Evolutionary conservation across 352 stramenopile species (phyloP).

Genomic region (Phytophthora crassamura): DNA sequence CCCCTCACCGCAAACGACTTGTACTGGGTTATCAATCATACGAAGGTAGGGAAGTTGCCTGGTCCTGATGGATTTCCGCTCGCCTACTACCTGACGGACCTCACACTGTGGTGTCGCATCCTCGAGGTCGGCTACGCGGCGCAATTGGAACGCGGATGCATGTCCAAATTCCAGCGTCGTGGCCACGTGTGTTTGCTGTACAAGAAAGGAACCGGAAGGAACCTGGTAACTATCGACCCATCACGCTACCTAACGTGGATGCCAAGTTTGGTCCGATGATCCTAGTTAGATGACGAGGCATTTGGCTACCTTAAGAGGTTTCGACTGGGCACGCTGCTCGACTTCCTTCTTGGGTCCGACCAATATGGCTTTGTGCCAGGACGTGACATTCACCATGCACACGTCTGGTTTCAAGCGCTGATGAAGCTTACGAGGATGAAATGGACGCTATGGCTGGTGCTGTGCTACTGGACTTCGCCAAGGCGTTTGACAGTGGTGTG

Average conservation of each 20-base stretch:
- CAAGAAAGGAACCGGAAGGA: not conserved
- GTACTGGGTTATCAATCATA: conserved; percentile 4
- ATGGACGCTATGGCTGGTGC: not conserved
- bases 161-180: conserved; percentile 10
- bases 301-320: too few species aligned
- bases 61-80: not conserved
- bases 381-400: conserved; percentile 8
- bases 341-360: conserved; percentile 10
- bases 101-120: not conserved
- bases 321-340: not conserved
- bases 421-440: not conserved
- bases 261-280: conserved; percentile 14
- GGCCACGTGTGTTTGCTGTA: conserved; percentile 12
- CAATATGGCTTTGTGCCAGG: conserved; percentile 15
- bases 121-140: not conserved
- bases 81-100: not conserved
- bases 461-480: conserved; percentile 15
- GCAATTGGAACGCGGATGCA: not conserved
- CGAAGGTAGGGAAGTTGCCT: not conserved
- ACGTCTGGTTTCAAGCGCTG: conserved; percentile 10
- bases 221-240: conserved; percentile 14
- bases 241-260: conserved; percentile 12
- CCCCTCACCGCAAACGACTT: conserved; percentile 7
- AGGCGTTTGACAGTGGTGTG: conserved; percentile 16
- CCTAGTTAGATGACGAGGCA: too few species aligned